Evolutionary conservation across 2,329 filamentous ascomycete genomes (phyloP).

Genomic region (Cladosporium austrohemisphaericum): DNA sequence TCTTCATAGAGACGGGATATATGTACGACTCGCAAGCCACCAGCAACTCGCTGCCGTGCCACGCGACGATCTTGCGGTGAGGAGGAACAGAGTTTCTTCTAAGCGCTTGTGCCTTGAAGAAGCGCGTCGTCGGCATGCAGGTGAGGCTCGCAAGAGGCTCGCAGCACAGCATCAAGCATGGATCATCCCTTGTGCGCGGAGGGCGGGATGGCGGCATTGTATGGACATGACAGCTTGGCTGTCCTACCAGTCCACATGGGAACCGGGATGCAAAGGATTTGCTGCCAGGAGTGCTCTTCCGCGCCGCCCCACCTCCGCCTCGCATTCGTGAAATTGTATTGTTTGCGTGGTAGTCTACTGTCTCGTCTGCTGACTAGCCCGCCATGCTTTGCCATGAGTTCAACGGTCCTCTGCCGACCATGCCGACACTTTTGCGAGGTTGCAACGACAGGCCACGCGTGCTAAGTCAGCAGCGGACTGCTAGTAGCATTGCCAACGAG

Average conservation of each 20-base stretch:
- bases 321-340: too few relatives aligned
- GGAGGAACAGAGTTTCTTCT: background rate
- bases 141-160: conserved; percentile 1
- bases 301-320: conserved; percentile 4
- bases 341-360: background rate
- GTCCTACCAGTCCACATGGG: conserved; percentile 5
- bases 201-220: background rate
- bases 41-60: background rate
- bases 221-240: background rate
- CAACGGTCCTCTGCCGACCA: background rate
- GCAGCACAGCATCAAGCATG: too few relatives aligned
- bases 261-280: background rate
- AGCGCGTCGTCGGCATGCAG: background rate
- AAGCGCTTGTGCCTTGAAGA: background rate
- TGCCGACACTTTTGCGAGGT: background rate
- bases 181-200: conserved; percentile 4
- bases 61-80: conserved; percentile 1
- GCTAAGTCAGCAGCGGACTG: background rate
- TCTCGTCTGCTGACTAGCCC: background rate
- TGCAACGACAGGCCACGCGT: background rate
- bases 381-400: background rate
- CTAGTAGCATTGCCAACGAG: background rate
- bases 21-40: background rate
- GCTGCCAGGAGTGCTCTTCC: background rate
- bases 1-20: background rate